Evolutionary conservation across 2,329 filamentous ascomycete species (phyloP).

Genomic region (Exserohilum turcica): DNA sequence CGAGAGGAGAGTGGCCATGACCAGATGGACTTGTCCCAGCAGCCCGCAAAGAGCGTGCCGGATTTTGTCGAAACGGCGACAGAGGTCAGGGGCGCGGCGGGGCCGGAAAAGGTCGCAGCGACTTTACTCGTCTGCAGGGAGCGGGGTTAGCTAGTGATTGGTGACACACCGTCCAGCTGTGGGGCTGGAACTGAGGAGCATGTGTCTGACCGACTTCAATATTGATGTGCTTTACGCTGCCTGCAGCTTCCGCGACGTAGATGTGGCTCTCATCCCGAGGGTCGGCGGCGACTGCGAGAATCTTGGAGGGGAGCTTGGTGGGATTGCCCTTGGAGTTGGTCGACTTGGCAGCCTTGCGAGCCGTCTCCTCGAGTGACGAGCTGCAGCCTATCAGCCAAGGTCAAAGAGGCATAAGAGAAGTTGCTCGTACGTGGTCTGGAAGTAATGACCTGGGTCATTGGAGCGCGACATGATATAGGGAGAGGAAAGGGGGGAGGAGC

Average conservation of each 20-base stretch:
- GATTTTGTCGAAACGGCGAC: slow-evolving; percentile 37
- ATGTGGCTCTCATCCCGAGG: slow-evolving; percentile 66
- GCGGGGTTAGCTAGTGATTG: slow-evolving; percentile 17
- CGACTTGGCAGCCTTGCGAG: slow-evolving; percentile 70
- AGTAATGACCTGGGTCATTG: slow-evolving; percentile 79
- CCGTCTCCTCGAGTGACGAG: slow-evolving; percentile 57
- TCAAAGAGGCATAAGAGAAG: background rate
- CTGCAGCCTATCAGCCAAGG: slow-evolving; percentile 40
- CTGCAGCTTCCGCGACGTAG: slow-evolving; percentile 87
- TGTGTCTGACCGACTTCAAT: slow-evolving; percentile 70
- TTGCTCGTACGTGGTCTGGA: slow-evolving; percentile 85
- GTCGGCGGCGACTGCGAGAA: slow-evolving; percentile 74
- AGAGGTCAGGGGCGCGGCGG: slow-evolving; percentile 71
- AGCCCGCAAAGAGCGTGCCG: slow-evolving; percentile 77
- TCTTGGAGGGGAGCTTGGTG: slow-evolving; percentile 80
- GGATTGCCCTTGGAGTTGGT: slow-evolving; percentile 87
- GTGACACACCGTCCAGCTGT: background rate
- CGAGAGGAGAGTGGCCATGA: slow-evolving; percentile 67
- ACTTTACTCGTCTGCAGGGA: slow-evolving; percentile 42
- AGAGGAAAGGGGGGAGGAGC: slow-evolving; percentile 16
- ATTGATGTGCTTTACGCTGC: slow-evolving; percentile 73
- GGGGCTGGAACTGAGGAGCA: slow-evolving; percentile 10
- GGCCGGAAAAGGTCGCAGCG: slow-evolving; percentile 67
- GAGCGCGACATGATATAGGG: slow-evolving; percentile 42
- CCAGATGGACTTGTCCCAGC: slow-evolving; percentile 94